These are phyloP conservation scores for Candida sonorensis DNA, from an alignment of 805 yeast genomes.

Conservation along the genomic window DNA sequence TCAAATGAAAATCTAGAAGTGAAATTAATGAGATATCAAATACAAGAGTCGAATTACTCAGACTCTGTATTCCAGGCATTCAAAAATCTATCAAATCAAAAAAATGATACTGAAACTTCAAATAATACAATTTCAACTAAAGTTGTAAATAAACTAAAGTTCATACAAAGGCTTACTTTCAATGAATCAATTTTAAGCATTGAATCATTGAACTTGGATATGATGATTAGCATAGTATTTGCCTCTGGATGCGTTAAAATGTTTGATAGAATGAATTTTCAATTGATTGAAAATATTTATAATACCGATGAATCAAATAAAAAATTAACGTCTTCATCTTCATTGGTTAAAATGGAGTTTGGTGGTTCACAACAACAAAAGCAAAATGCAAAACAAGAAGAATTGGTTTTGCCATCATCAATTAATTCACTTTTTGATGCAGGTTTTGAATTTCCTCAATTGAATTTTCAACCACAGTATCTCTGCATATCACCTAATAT, in stretches of 20 bases:
- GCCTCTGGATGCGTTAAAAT: slow-evolving; percentile 41
- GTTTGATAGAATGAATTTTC: slow-evolving; percentile 32
- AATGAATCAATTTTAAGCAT: slow-evolving; percentile 24
- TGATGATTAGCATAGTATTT: slow-evolving; percentile 32
- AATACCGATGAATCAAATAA: slow-evolving; percentile 2
- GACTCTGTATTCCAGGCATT: slow-evolving; percentile 20
- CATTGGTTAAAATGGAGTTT: background rate
- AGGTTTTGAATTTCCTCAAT: slow-evolving; percentile 44
- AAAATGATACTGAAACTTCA: slow-evolving; percentile 8
- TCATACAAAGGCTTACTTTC: slow-evolving; percentile 16
- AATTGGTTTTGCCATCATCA: slow-evolving; percentile 22
- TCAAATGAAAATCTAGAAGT: slow-evolving; percentile 6
- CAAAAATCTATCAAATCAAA: slow-evolving; percentile 16
- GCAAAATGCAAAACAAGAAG: slow-evolving; percentile 1
- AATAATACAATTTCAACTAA: background rate
- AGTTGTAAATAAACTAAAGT: slow-evolving; percentile 7
- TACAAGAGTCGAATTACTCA: slow-evolving; percentile 11
- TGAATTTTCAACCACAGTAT: slow-evolving; percentile 27
- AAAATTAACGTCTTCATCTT: background rate
- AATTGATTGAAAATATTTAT: slow-evolving; percentile 14
- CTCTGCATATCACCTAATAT: slow-evolving; percentile 45
- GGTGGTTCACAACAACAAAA: background rate
- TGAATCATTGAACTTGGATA: slow-evolving; percentile 32
- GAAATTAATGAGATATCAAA: slow-evolving; percentile 21
- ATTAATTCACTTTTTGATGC: slow-evolving; percentile 43